Percentiles rank a stretch among this genome's conserved stretches.
phyloP scores from a whole-genome alignment of 2,329 filamentous ascomycete genomes.

The Grosmannia huntii region DNA sequence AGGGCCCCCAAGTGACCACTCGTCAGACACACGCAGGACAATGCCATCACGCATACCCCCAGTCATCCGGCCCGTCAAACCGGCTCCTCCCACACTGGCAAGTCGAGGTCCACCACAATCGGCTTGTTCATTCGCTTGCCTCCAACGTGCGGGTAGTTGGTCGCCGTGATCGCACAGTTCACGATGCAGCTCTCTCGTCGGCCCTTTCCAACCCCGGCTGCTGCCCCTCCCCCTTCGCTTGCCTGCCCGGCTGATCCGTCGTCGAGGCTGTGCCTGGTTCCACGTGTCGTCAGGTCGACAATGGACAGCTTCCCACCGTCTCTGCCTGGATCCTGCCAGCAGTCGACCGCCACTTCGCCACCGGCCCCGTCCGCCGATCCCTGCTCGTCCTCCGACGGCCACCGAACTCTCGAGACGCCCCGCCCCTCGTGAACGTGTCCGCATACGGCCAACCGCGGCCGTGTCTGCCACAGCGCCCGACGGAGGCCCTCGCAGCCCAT shows the following conservation, averaged over 20 bases:
- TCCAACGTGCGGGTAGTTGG: conserved; percentile 47
- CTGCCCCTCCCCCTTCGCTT: background rate
- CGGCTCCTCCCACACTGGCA: conserved; percentile 40
- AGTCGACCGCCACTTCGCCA: conserved; percentile 10
- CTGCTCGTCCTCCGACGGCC: conserved; percentile 33
- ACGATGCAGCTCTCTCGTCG: conserved; percentile 62
- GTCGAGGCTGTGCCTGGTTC: conserved; percentile 25
- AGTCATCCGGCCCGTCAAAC: background rate
- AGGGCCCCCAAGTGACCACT: too few relatives aligned
- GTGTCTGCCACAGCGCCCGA: conserved; percentile 42
- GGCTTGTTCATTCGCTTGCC: conserved; percentile 62
- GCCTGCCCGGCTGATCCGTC: conserved; percentile 22
- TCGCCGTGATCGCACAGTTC: conserved; percentile 65
- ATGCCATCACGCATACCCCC: too few relatives aligned
- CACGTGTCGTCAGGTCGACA: conserved; percentile 43
- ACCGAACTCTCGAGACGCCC: conserved; percentile 49
- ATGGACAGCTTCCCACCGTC: conserved; percentile 50
- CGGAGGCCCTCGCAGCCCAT: conserved; percentile 49
- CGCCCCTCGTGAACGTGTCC: conserved; percentile 61
- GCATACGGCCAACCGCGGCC: conserved; percentile 53
- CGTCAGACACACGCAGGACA: too few relatives aligned
- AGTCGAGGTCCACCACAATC: conserved; percentile 69
- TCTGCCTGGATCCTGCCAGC: conserved; percentile 36
- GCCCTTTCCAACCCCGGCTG: conserved; percentile 14
- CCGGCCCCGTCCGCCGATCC: conserved; percentile 22